Base-by-base conservation (phyloP, 1,139 yeast species). In the Hanseniaspora gamundiae region DNA sequence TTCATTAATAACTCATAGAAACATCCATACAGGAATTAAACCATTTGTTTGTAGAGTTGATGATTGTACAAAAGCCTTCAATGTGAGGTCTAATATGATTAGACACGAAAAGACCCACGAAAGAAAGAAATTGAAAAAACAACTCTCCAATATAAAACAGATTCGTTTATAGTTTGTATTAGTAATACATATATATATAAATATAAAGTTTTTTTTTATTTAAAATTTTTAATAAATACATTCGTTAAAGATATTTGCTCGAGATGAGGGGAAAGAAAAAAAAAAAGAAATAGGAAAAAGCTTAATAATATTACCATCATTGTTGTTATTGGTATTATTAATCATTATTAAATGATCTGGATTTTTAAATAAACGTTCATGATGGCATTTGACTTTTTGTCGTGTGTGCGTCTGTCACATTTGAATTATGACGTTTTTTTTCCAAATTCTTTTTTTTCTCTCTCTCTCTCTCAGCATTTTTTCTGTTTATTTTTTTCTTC, bases 1-100 rank as follows among this genome's bases (percentile, higher is more conserved):
- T 10, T 80, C 91, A 3, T 67, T 85, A 47, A 80, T 77, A 54
- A 84, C 91, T 4, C 95, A 85, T 62, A 71, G 75, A 63, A 80
- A 82, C 59, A 78, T 85, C 3, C 95, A 86, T 58, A 84, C 94
- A 0, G 95, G 95, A 6, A 91, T 81, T 56, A 83, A 82, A 59
- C 84, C 91, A 24, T 83, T 73, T 64, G 65, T 64, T 48, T 85
- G 95, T 58, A 73, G 73, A 11, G 75, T 78, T 72, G 66, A 65
- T 1, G 73, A 72, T 22, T 85, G 95, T 61, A 80, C 78, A 1
- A 74, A 81, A 50, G 56, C 69, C 13, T 86, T 86, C 60, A 73
- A 78, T 24, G 95, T 86, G 16, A 76, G 84, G 49, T 78, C 87
- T 27, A 85, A 85, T 60, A 76, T 85, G 79, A 71, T 84, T 8